phyloP scores from a whole-genome alignment of 352 stramenopile genomes.

The Pythium periplocum region DNA sequence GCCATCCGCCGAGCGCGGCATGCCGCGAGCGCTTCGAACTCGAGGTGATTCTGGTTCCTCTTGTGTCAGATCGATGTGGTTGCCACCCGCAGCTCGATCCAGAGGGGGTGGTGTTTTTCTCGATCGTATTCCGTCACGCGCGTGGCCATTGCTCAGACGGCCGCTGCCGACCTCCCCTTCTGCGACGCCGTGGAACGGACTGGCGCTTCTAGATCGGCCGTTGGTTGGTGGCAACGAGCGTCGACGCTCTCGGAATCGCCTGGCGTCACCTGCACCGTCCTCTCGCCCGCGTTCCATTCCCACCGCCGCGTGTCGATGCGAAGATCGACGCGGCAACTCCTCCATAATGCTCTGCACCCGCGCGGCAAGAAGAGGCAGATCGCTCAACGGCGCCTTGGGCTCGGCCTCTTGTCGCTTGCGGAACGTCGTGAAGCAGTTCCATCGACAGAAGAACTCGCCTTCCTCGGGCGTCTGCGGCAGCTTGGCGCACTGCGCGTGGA shows the following conservation, averaged over 20 bases:
- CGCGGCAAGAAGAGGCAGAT: conserved; percentile 14
- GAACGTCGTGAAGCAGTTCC: conserved; percentile 53
- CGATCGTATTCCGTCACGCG: no score
- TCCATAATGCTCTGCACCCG: conserved; percentile 14
- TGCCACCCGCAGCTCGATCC: no score
- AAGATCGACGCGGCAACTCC: conserved; percentile 5
- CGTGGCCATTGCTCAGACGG: neutral
- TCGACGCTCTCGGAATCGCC: no score
- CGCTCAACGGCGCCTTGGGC: conserved; percentile 11
- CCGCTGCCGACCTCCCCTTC: neutral
- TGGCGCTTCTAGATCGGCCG: conserved; percentile 15
- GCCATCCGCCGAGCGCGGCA: neutral
- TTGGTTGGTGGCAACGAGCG: neutral
- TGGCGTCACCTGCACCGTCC: no score
- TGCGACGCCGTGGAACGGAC: conserved; percentile 7
- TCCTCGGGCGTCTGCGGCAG: conserved; percentile 56
- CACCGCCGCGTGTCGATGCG: neutral
- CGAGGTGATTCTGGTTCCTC: conserved; percentile 14
- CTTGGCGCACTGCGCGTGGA: conserved; percentile 64
- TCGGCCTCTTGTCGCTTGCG: conserved; percentile 23
- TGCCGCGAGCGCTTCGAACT: conserved; percentile 4
- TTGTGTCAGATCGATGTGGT: conserved; percentile 10
- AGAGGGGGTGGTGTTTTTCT: no score
- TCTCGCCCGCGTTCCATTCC: no score
- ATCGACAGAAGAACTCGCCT: conserved; percentile 61